These are phyloP conservation scores for Blastocystis sp. DNA, from an alignment of 352 stramenopile species.

Conservation along the genomic window DNA sequence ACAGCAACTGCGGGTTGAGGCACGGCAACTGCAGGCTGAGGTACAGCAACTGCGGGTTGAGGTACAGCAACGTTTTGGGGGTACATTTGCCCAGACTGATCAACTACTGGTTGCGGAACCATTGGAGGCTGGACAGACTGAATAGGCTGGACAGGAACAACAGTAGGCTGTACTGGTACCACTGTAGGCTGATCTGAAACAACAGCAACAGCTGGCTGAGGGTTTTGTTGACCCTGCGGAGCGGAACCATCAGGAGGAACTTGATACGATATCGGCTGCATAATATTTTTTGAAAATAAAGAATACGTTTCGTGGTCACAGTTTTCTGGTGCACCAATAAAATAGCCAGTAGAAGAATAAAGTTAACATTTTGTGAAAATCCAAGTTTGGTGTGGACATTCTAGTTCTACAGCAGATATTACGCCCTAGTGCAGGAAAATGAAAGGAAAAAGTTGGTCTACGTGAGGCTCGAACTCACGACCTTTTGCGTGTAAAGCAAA, in stretches of 20 bases:
- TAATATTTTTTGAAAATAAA: too few species aligned
- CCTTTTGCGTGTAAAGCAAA: conserved; percentile 57
- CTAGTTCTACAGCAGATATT: too few species aligned
- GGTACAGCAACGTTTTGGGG: not conserved
- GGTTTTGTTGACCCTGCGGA: not conserved
- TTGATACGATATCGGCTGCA: too few species aligned
- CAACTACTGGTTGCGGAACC: not conserved
- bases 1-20: not conserved
- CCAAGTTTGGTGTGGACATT: too few species aligned
- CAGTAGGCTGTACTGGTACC: not conserved
- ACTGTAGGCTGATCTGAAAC: not conserved
- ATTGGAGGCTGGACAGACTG: not conserved
- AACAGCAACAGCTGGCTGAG: not conserved
- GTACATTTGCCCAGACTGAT: not conserved
- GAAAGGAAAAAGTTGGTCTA: conserved; percentile 36
- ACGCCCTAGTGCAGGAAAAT: not conserved
- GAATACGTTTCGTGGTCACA: too few species aligned
- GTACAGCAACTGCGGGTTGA: not conserved
- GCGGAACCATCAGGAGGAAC: too few species aligned
- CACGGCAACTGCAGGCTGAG: not conserved
- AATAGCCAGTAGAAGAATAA: too few species aligned
- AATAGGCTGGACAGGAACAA: not conserved
- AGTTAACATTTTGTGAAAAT: too few species aligned
- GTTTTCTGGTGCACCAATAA: too few species aligned
- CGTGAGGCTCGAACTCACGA: conserved; percentile 56